Percentiles rank a stretch among this genome's conserved stretches.
phyloP scores from a whole-genome alignment of 2,329 filamentous ascomycete species.

The Penicillium sp. region DNA sequence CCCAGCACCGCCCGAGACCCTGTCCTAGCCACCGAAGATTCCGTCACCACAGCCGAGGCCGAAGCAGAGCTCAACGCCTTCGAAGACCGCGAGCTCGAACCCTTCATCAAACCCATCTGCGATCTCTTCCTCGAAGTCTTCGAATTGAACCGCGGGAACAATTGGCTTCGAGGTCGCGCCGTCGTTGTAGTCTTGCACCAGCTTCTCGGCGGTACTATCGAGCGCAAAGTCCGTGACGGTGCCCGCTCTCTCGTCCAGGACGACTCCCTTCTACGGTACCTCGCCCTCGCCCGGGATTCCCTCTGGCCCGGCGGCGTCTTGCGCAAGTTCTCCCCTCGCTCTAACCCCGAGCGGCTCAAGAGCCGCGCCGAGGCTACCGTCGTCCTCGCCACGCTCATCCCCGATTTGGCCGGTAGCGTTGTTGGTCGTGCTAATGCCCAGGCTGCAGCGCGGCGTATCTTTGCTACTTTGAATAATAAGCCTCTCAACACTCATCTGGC shows the following conservation, averaged over 20 bases:
- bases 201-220: slow-evolving; percentile 89
- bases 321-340: slow-evolving; percentile 52
- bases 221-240: slow-evolving; percentile 87
- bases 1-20: slow-evolving; percentile 46
- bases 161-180: slow-evolving; percentile 91
- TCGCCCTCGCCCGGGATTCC: slow-evolving; percentile 65
- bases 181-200: slow-evolving; percentile 96
- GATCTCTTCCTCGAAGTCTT: slow-evolving; percentile 96
- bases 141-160: slow-evolving; percentile 89
- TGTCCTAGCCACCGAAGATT: slow-evolving; percentile 44
- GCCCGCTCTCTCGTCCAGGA: slow-evolving; percentile 70
- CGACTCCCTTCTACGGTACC: slow-evolving; percentile 70
- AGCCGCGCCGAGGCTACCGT: slow-evolving; percentile 82
- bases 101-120: slow-evolving; percentile 97
- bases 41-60: slow-evolving; percentile 63
- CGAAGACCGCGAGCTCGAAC: slow-evolving; percentile 81
- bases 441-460: slow-evolving; percentile 79
- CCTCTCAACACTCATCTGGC: slow-evolving; percentile 72
- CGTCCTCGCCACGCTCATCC: slow-evolving; percentile 82
- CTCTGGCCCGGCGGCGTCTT: slow-evolving; percentile 67
- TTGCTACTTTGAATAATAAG: slow-evolving; percentile 86
- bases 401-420: slow-evolving; percentile 86
- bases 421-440: slow-evolving; percentile 90
- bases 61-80: slow-evolving; percentile 93
- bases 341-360: slow-evolving; percentile 67